Base-by-base conservation (phyloP, 208 protist genomes). In the Lotmaria passim region DNA sequence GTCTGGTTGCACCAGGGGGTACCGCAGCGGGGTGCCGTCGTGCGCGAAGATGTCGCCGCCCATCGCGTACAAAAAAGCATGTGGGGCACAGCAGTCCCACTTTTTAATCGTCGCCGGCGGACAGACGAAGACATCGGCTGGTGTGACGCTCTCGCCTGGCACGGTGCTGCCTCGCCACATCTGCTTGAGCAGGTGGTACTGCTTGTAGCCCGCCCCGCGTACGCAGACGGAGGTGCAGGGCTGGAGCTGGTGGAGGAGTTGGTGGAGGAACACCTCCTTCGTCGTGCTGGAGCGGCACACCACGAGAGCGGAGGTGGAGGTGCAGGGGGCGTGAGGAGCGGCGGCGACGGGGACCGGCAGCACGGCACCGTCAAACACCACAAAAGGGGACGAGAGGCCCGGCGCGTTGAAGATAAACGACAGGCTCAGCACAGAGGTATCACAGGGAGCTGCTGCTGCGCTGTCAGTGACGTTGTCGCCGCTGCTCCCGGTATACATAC, bases 31-130 rank as follows among this genome's bases (percentile, higher is more conserved):
- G 23, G 57, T 39, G n/a, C 86, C 82, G 23, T 76, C 51, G 44
- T 64, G 41, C 15, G 56, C 47, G 68, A 64, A 82, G 2, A 91
- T 62, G 12, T 91, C 86, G 26, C 91, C 89, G 11, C 80, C 83
- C 11, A 86, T 51, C 36, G 89, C 85, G 14, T 53, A 47, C 10
- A 94, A 39, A 23, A 96, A 87, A 11, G 89, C 91, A 62, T 94
- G 83, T 17, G 87, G 80, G 7, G 73, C 89, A 52, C 87, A 92
- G 47, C 79, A 89, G 69, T 94, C 91, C 89, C 91, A 94, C 57
- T 87, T 85, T 57, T 85, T 90, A 7, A 86, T 88, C 30, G 84
- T 81, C 26, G 61, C 34, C 0, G 69, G 71, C 12, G 84, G 86
- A 44, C 75, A 85, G 3, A 94, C 52, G 60, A 90, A 96, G 12